Evolutionary conservation across 352 stramenopile genomes (phyloP).

Genomic region (Phytophthora colocasiae): DNA sequence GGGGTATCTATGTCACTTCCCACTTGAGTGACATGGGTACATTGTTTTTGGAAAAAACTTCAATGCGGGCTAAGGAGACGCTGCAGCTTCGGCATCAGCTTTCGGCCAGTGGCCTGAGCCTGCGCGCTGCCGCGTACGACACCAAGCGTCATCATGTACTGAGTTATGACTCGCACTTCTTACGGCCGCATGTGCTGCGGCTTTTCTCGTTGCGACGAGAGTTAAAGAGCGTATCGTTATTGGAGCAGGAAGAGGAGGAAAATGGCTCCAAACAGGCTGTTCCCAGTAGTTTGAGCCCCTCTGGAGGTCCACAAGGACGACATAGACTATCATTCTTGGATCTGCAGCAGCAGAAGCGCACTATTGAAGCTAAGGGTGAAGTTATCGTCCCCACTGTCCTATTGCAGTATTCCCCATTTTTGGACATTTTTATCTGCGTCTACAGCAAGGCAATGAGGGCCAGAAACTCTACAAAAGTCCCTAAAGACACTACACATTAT

Average conservation of each 20-base stretch:
- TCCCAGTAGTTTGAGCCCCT: conserved; percentile 4
- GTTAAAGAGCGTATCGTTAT: conserved; percentile 62
- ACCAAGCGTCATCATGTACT: conserved; percentile 73
- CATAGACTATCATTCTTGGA: conserved; percentile 29
- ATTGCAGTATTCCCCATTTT: conserved; percentile 47
- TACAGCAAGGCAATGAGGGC: conserved; percentile 38
- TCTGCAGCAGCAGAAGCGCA: conserved; percentile 17
- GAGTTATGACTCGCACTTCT: conserved; percentile 52
- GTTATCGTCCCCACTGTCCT: conserved; percentile 30
- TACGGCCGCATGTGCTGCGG: conserved; percentile 62
- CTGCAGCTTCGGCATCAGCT: conserved; percentile 84
- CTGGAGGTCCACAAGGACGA: conserved; percentile 2
- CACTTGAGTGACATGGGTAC: conserved; percentile 14
- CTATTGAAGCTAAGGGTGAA: conserved; percentile 7
- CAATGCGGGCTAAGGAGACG: conserved; percentile 52
- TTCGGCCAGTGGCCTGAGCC: conserved; percentile 54
- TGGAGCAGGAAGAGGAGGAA: conserved; percentile 32
- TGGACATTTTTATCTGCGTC: conserved; percentile 74
- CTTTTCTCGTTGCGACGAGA: conserved; percentile 80
- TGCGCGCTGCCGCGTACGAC: conserved; percentile 73
- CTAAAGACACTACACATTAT: conserved; percentile 35
- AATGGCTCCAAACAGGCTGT: background rate
- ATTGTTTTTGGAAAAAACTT: conserved; percentile 1
- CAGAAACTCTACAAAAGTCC: conserved; percentile 7
- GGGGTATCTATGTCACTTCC: conserved; percentile 10